Conservation (phyloP, 352 stramenopile species). For the Pythium utonaiense region DNA sequence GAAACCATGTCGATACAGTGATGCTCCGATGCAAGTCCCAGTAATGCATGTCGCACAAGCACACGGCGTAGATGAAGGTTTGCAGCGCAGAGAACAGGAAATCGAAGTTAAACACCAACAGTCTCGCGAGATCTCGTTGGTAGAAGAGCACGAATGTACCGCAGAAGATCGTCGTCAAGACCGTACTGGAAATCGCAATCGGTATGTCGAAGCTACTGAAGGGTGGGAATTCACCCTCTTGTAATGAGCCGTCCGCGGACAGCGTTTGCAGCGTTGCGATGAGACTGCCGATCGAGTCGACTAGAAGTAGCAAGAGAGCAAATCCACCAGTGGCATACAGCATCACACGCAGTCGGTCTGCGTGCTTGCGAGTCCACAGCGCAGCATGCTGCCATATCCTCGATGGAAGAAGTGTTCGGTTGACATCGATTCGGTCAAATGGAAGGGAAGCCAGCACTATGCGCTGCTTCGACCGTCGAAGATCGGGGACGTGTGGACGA, state of each 20-base stretch:
- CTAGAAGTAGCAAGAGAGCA: not conserved
- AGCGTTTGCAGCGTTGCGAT: not conserved
- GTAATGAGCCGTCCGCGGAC: not conserved
- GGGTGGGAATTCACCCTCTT: not conserved
- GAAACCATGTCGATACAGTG: not conserved
- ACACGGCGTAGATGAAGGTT: not conserved
- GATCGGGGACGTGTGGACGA: not conserved
- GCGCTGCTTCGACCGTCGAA: not conserved
- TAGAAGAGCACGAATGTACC: not conserved
- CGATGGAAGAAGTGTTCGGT: not conserved
- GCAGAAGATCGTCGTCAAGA: not conserved
- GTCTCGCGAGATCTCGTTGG: slow-evolving; percentile 2
- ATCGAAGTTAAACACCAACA: slow-evolving; percentile 6
- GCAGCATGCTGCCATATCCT: not conserved
- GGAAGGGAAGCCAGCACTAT: not conserved
- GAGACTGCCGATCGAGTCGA: not conserved
- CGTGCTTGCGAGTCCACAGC: not conserved
- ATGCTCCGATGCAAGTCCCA: not conserved
- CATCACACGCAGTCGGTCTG: not conserved
- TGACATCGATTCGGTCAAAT: not conserved
- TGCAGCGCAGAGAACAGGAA: slow-evolving; percentile 12
- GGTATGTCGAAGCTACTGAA: not conserved
- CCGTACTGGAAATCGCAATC: not conserved
- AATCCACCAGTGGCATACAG: not conserved
- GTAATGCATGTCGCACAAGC: slow-evolving; percentile 4